Base-by-base conservation (phyloP, 2,329 filamentous ascomycete genomes). In the Stagonosporopsis chrysanthemi region DNA sequence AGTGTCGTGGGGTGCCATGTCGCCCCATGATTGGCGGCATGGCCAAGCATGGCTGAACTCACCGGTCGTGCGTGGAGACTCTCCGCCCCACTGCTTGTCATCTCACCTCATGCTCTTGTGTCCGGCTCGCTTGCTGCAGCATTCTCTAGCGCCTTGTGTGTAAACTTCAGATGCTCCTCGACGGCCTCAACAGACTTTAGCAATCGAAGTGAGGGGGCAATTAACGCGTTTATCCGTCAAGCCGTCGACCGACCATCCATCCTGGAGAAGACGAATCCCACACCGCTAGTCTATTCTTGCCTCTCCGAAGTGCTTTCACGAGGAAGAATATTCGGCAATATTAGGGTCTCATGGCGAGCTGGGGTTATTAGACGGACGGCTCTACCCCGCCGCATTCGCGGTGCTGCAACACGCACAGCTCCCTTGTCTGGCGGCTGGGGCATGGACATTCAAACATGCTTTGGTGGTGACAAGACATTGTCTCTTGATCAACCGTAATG, bases 271-370 rank as follows among this genome's bases (percentile, higher is more conserved):
- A 36, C 38, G 26, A 40, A 58, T 35, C 47, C 46, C 55, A 57
- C 72, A 75, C 73, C 72, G 73, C 73, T 70, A 60, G 67, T 74
- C 72, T 75, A 70, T 69, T 68, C 63, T 66, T 66, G 63, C 51
- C 43, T 26, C 41, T 33, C 56, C 45, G 45, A 33, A 58, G 28
- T 31, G 47, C 42, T 43, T 49, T 54, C 57, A 39, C 50, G 52
- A 45, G 48, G 56, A 65, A 54, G 48, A 62, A 39, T 64, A 62
- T 67, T 31, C 39, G 58, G 61, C 60, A 72, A 71, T 68, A 62
- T 69, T 61, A 28, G 52, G 52, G 51, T 66, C 60, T 51, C 40
- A 59, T 65, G 49, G 62, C 63, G 54, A 62, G 58, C 67, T 66
- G 64, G 66, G 62, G 52, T 63, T 58, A 41, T 55, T 48, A 57